Evolutionary conservation across 108 stramenopile genomes (phyloP).

Genomic region (Cyclotella sp.): DNA sequence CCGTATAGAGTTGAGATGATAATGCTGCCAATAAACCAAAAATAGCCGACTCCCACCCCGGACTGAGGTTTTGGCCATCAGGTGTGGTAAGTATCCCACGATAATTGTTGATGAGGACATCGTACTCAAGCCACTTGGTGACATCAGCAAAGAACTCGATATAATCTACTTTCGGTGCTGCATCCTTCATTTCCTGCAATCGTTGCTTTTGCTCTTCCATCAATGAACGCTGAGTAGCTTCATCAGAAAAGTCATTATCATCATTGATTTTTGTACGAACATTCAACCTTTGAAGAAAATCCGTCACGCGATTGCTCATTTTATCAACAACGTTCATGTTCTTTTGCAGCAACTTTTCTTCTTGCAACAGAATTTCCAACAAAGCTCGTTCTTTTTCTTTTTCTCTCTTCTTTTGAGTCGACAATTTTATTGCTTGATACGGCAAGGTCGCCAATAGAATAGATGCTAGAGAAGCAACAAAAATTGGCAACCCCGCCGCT

Average conservation of each 20-base stretch:
- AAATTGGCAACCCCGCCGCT: slow-evolving; percentile 66
- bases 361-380: slow-evolving; percentile 51
- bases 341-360: slow-evolving; percentile 34
- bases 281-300: slow-evolving; percentile 33
- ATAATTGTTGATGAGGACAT: slow-evolving; percentile 71
- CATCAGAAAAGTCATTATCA: neutral
- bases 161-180: slow-evolving; percentile 48
- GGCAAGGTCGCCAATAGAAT: slow-evolving; percentile 68
- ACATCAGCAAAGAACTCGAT: slow-evolving; percentile 81
- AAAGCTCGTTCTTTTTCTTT: slow-evolving; percentile 54
- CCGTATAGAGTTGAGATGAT: slow-evolving; percentile 76
- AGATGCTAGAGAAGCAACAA: slow-evolving; percentile 60
- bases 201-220: slow-evolving; percentile 9
- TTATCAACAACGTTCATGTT: slow-evolving; percentile 37
- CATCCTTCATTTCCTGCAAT: slow-evolving; percentile 23
- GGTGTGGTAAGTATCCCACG: slow-evolving; percentile 49
- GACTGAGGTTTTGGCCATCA: slow-evolving; percentile 40
- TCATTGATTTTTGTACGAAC: slow-evolving; percentile 1
- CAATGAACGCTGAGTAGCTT: neutral
- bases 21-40: slow-evolving; percentile 72
- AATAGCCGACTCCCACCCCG: slow-evolving; percentile 65
- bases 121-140: slow-evolving; percentile 83
- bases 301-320: slow-evolving; percentile 32
- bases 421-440: slow-evolving; percentile 67
- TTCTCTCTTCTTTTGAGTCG: slow-evolving; percentile 41